phyloP scores from a whole-genome alignment of 176 grass and related monocot species.

The Chrysopogon serrulatus region DNA sequence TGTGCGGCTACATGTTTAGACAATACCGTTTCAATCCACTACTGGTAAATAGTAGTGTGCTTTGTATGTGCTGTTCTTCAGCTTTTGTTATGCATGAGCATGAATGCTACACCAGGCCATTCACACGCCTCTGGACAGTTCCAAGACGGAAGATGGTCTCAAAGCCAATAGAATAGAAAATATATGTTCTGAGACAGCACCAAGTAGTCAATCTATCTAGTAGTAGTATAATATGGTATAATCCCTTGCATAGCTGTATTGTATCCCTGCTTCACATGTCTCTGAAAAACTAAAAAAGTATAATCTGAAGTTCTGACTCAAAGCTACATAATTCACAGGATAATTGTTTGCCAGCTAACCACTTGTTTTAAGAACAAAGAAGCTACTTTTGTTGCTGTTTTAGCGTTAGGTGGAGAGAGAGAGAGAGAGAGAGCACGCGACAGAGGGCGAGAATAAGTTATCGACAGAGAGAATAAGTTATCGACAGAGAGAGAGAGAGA shows the following conservation, averaged over 20 bases:
- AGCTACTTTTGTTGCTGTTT: constrained; percentile 9
- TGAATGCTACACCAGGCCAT: not conserved
- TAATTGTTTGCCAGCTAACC: not conserved
- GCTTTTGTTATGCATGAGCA: not conserved
- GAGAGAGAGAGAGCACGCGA: too few species aligned
- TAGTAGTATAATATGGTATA: not conserved
- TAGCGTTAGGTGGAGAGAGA: not conserved
- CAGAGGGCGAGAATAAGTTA: too few species aligned
- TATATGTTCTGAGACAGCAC: not conserved
- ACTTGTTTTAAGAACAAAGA: constrained; percentile 8
- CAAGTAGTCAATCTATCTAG: not conserved
- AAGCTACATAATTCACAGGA: constrained; percentile 30
- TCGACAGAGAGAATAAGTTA: too few species aligned
- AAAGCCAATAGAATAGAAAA: not conserved
- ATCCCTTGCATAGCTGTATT: not conserved
- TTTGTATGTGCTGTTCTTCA: not conserved
- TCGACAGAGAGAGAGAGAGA: not conserved
- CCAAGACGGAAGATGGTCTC: not conserved
- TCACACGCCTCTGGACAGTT: too few species aligned
- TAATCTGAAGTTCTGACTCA: not conserved
- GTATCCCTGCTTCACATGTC: not conserved
- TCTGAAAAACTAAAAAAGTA: not conserved
- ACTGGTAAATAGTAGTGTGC: too few species aligned
- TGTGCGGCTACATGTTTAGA: not conserved
- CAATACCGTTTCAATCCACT: not conserved